Evolutionary conservation across 2,329 filamentous ascomycete species (phyloP), one percentile per base, ranked within the genome.

Genomic region (Neopestalotiopsis rosae): DNA sequence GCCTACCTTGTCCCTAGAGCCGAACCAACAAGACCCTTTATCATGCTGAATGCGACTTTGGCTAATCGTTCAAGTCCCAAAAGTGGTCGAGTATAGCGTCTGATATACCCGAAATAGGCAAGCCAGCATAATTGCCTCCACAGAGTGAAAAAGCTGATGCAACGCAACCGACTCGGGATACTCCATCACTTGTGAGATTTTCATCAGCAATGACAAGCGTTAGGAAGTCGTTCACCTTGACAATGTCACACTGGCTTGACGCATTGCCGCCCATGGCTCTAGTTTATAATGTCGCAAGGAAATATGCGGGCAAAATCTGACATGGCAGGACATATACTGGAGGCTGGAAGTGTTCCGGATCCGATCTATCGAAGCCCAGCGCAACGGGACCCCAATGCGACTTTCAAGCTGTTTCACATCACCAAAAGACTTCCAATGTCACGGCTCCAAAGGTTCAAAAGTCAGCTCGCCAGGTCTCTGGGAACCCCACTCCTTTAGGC

Each of bases 51-150:
- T 59, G 24, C 30, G 24, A n/a, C 24, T 24, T 59, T n/a, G 40
- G 32, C 28, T 40, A 5, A 6, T 40, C 30, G 57, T 24, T 59
- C 2, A 7, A 30, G 28, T 28, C 30, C 57, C 57, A 28, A 30
- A 59, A 59, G 12, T 30, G 57, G 57, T 59, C 24, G 57, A 59
- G 24, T 59, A 59, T 59, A 59, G 57, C 30, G 30, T 34, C 20
- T 34, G 17, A 14, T 62, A 62, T 62, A 62, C 32, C 28, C 59
- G 30, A 62, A 24, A 62, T 24, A 38, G 59, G 32, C 59, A 62
- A 62, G 13, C 59, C 59, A 62, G 30, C 40, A 62, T 62, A 38
- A 17, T 38, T 9, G 59, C 14, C 59, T 62, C n/a, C 32, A 40
- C 6, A 17, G 14, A 34, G 34, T 28, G 24, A 28, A 28, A 28